These are phyloP conservation scores for Pecoramyces ruminantium DNA, from an alignment of 192 early-diverging fungal genomes.

Conservation along the genomic window DNA sequence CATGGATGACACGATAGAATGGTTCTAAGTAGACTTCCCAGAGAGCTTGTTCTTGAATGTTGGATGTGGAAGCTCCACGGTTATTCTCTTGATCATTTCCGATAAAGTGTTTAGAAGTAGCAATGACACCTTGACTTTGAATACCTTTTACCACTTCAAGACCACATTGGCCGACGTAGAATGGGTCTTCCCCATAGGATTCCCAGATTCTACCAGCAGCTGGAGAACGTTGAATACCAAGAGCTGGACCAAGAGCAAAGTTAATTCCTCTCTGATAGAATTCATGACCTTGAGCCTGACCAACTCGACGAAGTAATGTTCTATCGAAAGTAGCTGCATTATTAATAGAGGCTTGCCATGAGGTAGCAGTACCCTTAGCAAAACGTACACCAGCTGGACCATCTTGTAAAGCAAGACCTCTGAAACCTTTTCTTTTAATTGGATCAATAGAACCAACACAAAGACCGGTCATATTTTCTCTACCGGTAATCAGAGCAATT, in stretches of 20 bases:
- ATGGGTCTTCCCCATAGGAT: conserved; percentile 22
- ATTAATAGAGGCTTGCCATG: conserved; percentile 17
- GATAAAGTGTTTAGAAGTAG: conserved; percentile 29
- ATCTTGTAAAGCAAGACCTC: no score
- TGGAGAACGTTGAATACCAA: conserved; percentile 17
- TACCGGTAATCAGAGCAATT: no score
- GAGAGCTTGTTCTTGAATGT: conserved; percentile 29
- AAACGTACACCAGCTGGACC: not conserved
- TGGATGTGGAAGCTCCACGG: conserved; percentile 9
- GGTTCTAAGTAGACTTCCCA: conserved; percentile 38
- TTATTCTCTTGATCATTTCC: conserved; percentile 27
- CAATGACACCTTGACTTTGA: conserved; percentile 27
- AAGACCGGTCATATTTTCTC: no score
- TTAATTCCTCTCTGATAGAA: conserved; percentile 31
- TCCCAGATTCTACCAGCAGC: not conserved
- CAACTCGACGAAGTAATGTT: conserved; percentile 17
- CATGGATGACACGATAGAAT: conserved; percentile 25
- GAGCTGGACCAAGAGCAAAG: conserved; percentile 23
- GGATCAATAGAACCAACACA: no score
- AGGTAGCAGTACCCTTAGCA: conserved; percentile 3
- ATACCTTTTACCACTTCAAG: conserved; percentile 11
- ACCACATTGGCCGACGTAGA: conserved; percentile 10
- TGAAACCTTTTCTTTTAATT: no score
- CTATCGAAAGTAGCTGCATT: conserved; percentile 41
- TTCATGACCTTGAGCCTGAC: conserved; percentile 29